Conservation (phyloP, 495 filamentous ascomycete genomes). For the Lasiosphaeriaceae sp. region DNA sequence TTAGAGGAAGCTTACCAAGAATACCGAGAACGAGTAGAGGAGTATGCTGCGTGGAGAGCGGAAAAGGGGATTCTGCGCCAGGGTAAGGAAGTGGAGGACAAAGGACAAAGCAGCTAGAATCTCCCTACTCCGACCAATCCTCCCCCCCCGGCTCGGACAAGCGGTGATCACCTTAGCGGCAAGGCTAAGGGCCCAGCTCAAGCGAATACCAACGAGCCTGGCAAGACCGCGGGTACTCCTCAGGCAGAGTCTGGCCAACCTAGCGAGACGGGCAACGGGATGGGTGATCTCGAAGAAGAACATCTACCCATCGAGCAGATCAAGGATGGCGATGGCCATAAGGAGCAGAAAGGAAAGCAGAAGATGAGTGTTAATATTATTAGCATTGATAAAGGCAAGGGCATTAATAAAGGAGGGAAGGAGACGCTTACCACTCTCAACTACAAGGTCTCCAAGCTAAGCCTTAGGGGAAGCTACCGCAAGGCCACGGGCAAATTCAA, state of each 20-base stretch:
- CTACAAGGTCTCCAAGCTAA: no score
- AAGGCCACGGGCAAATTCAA: no score
- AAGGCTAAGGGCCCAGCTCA: background rate
- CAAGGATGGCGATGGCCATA: no score
- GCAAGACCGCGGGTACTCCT: background rate
- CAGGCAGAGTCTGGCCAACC: background rate
- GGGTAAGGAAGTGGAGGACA: background rate
- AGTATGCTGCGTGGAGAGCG: background rate
- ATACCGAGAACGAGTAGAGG: background rate
- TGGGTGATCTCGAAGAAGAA: background rate
- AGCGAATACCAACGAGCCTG: background rate
- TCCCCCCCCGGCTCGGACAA: background rate
- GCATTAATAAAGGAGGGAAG: no score
- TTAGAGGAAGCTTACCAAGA: constrained; percentile 9
- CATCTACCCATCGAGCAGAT: no score
- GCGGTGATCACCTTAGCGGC: background rate
- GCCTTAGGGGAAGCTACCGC: no score
- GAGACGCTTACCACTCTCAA: no score
- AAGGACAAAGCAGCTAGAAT: background rate
- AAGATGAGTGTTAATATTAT: no score
- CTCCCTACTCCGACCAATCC: background rate
- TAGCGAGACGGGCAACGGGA: background rate
- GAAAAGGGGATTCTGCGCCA: background rate
- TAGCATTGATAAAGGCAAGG: no score
- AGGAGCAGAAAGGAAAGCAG: no score